Base-by-base conservation (phyloP, 768 basidiomycete species). In the Scleroderma bovista region DNA sequence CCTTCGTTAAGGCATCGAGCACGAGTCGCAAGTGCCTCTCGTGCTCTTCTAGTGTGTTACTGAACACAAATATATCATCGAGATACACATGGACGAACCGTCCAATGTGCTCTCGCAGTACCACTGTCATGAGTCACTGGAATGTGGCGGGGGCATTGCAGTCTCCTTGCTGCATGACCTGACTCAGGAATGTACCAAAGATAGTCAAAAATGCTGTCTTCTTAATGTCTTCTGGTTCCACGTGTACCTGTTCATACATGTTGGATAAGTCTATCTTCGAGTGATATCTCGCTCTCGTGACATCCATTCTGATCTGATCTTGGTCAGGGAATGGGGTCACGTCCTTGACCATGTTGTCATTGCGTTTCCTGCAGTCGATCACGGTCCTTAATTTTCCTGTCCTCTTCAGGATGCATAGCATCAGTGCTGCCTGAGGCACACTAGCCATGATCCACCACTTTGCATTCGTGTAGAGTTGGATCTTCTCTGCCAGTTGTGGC, bases 211-310 rank as follows among this genome's bases (percentile, higher is more conserved):
- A 68, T 0, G 60, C 57, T 1, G 58, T 62, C 24, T 60, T 53
- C 1, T 33, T 38, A 0, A 75, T 55, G 34, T 75, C 67, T 3
- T 63, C 58, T 0, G 51, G 31, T 0, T 49, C 40, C 1, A 77
- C 52, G 0, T 65, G 60, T 0, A 77, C 65, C 47, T 77, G 75
- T 48, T 77, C 68, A 52, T 73, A 78, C 0, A 72, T 69, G 44
- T 75, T 66, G 2, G 64, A 60, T 23, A 73, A 44, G 45, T 78
- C 69, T 4, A 78, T 70, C 32, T 72, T 75, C 2, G 72, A 71
- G 1, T 69, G 44, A 32, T 55, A 60, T 24, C 56, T 63, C 0
- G 56, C 67, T n/a, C 60, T 22, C 0, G 72, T 67, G 0, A 75
- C 69, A 41, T 71, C 66, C 9, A 52, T 48, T 1, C 65, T 44